phyloP scores from a whole-genome alignment of 2,329 filamentous ascomycete species.

The Fusarium phyllophilum region DNA sequence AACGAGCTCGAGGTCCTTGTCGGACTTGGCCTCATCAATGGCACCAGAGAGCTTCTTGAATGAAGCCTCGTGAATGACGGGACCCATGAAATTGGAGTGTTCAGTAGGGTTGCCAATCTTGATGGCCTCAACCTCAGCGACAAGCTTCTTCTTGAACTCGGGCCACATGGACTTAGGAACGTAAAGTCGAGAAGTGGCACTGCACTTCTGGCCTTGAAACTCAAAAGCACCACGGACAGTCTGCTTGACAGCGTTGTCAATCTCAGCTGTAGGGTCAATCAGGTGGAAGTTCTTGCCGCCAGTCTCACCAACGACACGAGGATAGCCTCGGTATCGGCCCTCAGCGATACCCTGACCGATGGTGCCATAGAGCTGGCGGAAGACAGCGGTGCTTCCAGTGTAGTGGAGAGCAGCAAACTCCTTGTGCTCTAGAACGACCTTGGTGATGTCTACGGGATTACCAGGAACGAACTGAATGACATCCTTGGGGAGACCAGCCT shows the following conservation, averaged over 20 bases:
- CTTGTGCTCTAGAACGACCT: conserved; percentile 77
- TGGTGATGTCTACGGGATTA: conserved; percentile 85
- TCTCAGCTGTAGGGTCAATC: conserved; percentile 79
- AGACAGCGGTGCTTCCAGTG: conserved; percentile 91
- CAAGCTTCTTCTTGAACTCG: conserved; percentile 73
- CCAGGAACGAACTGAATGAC: conserved; percentile 96
- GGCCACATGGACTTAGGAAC: conserved; percentile 80
- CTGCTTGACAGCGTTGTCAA: conserved; percentile 81
- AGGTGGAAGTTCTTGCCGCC: conserved; percentile 95
- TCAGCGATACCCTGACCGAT: conserved; percentile 85
- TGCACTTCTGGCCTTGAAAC: conserved; percentile 93
- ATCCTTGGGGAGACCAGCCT: conserved; percentile 87
- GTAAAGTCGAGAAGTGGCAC: conserved; percentile 83
- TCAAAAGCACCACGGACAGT: conserved; percentile 90
- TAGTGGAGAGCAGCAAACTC: conserved; percentile 94
- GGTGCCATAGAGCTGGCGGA: conserved; percentile 87
- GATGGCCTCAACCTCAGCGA: conserved; percentile 74
- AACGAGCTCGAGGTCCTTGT: conserved; percentile 76
- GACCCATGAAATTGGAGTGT: conserved; percentile 84
- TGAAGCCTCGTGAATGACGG: conserved; percentile 83
- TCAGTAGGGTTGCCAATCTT: conserved; percentile 75
- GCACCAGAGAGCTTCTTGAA: conserved; percentile 83
- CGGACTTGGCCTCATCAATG: conserved; percentile 83
- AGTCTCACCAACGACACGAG: conserved; percentile 89
- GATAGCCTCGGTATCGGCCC: conserved; percentile 85